Evolutionary conservation across 805 yeast species (phyloP).

Genomic region (Candida maesae): DNA sequence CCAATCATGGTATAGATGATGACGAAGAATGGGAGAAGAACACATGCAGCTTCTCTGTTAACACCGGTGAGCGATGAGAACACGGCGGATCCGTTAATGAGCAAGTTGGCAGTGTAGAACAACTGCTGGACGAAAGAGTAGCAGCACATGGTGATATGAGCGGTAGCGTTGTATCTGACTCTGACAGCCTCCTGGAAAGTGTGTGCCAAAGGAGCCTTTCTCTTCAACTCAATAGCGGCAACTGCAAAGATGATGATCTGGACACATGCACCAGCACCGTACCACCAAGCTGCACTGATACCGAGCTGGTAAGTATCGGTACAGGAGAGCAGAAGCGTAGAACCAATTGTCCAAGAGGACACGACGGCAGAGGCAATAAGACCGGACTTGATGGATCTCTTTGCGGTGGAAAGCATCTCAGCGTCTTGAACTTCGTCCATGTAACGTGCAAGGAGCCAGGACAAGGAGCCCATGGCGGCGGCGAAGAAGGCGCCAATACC

Average conservation of each 20-base stretch:
- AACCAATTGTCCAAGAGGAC: conserved; percentile 44
- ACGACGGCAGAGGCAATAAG: conserved; percentile 23
- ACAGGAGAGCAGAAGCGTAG: conserved; percentile 33
- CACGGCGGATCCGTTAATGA: conserved; percentile 40
- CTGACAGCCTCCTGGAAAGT: conserved; percentile 34
- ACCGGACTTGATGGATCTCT: conserved; percentile 1
- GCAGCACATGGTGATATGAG: conserved; percentile 31
- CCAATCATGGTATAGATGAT: neutral
- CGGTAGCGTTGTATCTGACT: conserved; percentile 33
- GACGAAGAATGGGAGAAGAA: conserved; percentile 33
- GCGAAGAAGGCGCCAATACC: neutral
- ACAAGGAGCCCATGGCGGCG: neutral
- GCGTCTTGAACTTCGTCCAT: neutral
- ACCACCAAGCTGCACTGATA: conserved; percentile 33
- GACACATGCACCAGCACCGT: conserved; percentile 33
- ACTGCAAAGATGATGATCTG: conserved; percentile 34
- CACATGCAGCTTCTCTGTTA: conserved; percentile 39
- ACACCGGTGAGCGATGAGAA: conserved; percentile 38
- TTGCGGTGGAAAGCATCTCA: conserved; percentile 1
- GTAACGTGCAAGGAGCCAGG: neutral
- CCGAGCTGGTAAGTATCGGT: conserved; percentile 38
- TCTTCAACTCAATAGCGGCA: conserved; percentile 34
- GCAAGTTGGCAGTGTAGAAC: conserved; percentile 33
- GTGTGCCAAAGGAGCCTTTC: conserved; percentile 37
- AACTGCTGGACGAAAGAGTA: conserved; percentile 35